A percentile compares a stretch with the other conserved stretches of the same genome.
Evolutionary conservation across 1,139 yeast genomes (phyloP).

Genomic region (Candida glucosophila): DNA sequence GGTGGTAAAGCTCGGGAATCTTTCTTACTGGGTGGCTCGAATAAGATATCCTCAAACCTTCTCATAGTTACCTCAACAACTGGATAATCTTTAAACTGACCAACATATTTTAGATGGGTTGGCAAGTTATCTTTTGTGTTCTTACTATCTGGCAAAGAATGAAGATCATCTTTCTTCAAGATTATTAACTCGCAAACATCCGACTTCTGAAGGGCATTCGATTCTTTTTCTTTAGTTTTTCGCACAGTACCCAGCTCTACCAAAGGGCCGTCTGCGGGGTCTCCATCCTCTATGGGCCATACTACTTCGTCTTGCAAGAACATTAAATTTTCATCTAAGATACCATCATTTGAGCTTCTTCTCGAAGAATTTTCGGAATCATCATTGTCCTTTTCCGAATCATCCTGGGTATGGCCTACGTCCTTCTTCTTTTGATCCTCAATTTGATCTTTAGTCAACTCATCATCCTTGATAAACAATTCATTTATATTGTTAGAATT

Average conservation of each 20-base stretch:
- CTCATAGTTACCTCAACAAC: constrained; percentile 23
- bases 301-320: constrained; percentile 23
- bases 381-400: constrained; percentile 6
- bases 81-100: constrained; percentile 32
- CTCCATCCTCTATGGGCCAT: constrained; percentile 27
- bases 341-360: constrained; percentile 14
- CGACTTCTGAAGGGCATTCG: background rate
- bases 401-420: constrained; percentile 8
- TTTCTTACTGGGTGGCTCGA: too few relatives aligned
- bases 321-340: constrained; percentile 28
- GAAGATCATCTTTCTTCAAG: constrained; percentile 23
- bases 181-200: constrained; percentile 5
- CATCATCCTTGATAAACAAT: constrained; percentile 36
- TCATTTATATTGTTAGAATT: constrained; percentile 14
- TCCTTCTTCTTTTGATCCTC: constrained; percentile 33
- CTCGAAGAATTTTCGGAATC: constrained; percentile 3
- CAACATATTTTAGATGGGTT: constrained; percentile 28
- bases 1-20: constrained; percentile 3
- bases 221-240: background rate
- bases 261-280: constrained; percentile 8
- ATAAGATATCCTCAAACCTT: constrained; percentile 15
- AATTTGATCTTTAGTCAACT: constrained; percentile 34
- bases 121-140: constrained; percentile 25
- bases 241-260: background rate
- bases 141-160: constrained; percentile 20